phyloP scores from a whole-genome alignment of 2,329 filamentous ascomycete species.

The Cordyceps cicadae region DNA sequence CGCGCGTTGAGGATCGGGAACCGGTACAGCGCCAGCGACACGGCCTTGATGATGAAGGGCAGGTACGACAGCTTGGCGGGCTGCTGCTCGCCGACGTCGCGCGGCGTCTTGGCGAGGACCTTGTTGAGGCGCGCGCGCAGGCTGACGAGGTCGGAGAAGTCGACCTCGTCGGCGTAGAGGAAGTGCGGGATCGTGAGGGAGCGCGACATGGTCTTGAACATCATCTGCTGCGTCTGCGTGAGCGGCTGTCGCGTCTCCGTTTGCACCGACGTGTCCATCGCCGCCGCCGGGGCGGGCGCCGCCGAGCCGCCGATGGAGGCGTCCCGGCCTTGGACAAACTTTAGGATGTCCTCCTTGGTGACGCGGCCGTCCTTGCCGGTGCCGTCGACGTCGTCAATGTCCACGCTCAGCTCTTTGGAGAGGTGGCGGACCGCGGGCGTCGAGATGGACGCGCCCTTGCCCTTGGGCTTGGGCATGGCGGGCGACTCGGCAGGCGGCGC shows the following conservation, averaged over 20 bases:
- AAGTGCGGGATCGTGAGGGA: slow-evolving; percentile 91
- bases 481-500: neutral
- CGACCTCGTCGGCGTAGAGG: slow-evolving; percentile 83
- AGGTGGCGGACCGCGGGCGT: slow-evolving; percentile 90
- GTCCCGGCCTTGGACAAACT: slow-evolving; percentile 51
- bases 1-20: slow-evolving; percentile 84
- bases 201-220: slow-evolving; percentile 97
- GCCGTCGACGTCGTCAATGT: slow-evolving; percentile 70
- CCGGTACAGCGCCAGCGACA: slow-evolving; percentile 72
- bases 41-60: slow-evolving; percentile 91
- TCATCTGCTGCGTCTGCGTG: slow-evolving; percentile 74
- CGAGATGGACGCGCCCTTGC: slow-evolving; percentile 66
- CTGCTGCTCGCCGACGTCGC: slow-evolving; percentile 34
- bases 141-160: slow-evolving; percentile 65
- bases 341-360: slow-evolving; percentile 82
- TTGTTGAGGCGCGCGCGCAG: slow-evolving; percentile 70
- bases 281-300: slow-evolving; percentile 19
- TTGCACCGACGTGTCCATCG: slow-evolving; percentile 38
- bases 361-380: slow-evolving; percentile 89
- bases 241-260: slow-evolving; percentile 62
- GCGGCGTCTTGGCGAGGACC: slow-evolving; percentile 37
- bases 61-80: slow-evolving; percentile 74
- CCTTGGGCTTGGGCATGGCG: slow-evolving; percentile 30
- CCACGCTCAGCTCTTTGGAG: slow-evolving; percentile 67
- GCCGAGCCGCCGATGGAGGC: slow-evolving; percentile 21